A percentile compares a stretch with the other conserved stretches of the same genome.
Evolutionary conservation across 2,329 filamentous ascomycete species (phyloP).

Genomic region (Xylaria sp.): DNA sequence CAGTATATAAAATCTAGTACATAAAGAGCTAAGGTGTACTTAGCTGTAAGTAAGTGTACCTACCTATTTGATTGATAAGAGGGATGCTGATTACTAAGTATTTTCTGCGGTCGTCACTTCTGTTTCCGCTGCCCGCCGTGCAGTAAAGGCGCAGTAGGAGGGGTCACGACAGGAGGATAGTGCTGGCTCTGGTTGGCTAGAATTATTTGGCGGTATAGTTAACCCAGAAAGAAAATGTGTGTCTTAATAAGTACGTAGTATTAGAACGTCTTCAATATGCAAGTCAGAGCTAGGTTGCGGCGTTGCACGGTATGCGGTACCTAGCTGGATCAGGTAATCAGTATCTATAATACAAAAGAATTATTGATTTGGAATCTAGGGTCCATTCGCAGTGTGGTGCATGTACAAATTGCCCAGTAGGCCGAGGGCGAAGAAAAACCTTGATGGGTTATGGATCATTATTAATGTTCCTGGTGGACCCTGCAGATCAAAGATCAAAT

Average conservation of each 20-base stretch:
- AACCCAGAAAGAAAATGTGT: neutral
- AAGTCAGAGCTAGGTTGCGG: conserved; percentile 3
- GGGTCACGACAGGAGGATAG: conserved; percentile 26
- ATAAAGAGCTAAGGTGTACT: neutral
- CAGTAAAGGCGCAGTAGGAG: neutral
- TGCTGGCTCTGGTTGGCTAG: conserved; percentile 9
- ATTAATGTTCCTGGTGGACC: conserved; percentile 6
- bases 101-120: neutral
- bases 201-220: neutral
- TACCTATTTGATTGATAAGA: conserved; percentile 28
- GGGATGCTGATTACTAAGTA: conserved; percentile 25
- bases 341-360: neutral
- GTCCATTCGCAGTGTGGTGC: neutral
- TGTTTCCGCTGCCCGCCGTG: conserved; percentile 14
- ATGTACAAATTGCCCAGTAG: neutral
- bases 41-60: neutral
- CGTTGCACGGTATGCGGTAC: conserved; percentile 3
- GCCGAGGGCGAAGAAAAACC: neutral
- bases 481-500: conserved; percentile 7
- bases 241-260: neutral
- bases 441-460: neutral
- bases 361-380: conserved; percentile 30
- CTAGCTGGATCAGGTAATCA: neutral
- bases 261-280: conserved; percentile 7
- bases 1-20: neutral